These are phyloP conservation scores for Maudiozyma pseudohumilis DNA, from an alignment of 805 yeast species.

Conservation along the genomic window DNA sequence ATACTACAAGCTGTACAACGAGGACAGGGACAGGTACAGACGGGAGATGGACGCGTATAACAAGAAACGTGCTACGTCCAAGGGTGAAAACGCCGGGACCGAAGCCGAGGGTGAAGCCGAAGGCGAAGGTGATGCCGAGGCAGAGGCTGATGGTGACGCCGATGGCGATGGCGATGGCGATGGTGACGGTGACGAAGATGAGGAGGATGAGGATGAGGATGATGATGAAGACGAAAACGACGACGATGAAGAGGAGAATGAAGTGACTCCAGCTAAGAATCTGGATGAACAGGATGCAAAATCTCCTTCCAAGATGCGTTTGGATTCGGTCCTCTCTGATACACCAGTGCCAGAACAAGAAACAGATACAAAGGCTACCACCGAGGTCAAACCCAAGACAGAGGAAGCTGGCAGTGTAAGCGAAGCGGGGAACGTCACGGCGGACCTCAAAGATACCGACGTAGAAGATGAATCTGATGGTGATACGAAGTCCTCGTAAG, in stretches of 20 bases:
- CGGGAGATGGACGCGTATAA: conserved; percentile 54
- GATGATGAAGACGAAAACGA: conserved; percentile 4
- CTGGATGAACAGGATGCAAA: conserved; percentile 24
- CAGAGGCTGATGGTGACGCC: conserved; percentile 1
- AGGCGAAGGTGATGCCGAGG: background rate
- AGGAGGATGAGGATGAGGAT: conserved; percentile 1
- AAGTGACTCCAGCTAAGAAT: conserved; percentile 5
- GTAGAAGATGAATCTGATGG: background rate
- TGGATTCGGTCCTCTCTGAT: background rate
- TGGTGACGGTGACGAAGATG: conserved; percentile 7
- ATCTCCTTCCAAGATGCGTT: background rate
- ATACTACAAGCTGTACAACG: conserved; percentile 64
- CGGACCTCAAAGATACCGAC: background rate
- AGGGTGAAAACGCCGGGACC: background rate
- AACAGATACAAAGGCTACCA: background rate
- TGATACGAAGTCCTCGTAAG: too few relatives aligned
- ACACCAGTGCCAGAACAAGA: background rate
- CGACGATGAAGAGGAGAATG: conserved; percentile 3
- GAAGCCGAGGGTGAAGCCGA: conserved; percentile 1
- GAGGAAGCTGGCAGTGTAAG: conserved; percentile 24
- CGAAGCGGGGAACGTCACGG: conserved; percentile 25
- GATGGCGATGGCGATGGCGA: conserved; percentile 6
- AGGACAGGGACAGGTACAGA: conserved; percentile 66
- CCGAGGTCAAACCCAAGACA: background rate
- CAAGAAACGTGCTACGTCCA: background rate